Percentiles rank a stretch among this genome's conserved stretches.
Evolutionary conservation across 2,329 filamentous ascomycete genomes (phyloP).

Genomic region (Clarireedia homoeocarpa): DNA sequence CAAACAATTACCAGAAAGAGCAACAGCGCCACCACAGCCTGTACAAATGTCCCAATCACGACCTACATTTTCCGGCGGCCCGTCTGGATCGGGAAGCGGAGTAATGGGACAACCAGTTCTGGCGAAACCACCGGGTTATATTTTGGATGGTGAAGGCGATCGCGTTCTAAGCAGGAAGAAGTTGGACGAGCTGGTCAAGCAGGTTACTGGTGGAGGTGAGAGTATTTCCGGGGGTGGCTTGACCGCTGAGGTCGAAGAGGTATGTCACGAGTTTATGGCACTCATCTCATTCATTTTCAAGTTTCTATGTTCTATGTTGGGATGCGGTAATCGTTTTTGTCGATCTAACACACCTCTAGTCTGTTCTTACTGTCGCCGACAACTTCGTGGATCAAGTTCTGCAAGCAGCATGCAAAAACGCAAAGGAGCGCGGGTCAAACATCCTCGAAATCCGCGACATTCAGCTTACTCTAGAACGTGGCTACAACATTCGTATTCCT

Average conservation of each 20-base stretch:
- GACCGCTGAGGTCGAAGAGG: conserved; percentile 92
- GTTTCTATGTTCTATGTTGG: not conserved
- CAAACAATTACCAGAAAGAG: conserved; percentile 63
- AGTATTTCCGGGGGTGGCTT: conserved; percentile 66
- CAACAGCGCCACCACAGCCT: conserved; percentile 62
- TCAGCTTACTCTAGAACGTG: conserved; percentile 73
- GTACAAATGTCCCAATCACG: conserved; percentile 65
- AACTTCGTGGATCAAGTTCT: conserved; percentile 92
- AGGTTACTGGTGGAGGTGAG: conserved; percentile 76
- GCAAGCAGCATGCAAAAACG: conserved; percentile 77
- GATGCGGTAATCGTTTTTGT: not conserved
- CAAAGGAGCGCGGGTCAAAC: conserved; percentile 86
- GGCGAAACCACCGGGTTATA: conserved; percentile 71
- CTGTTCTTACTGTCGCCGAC: conserved; percentile 81
- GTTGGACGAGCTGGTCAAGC: conserved; percentile 86
- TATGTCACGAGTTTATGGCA: conserved; percentile 35
- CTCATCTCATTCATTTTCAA: not conserved
- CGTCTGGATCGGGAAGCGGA: conserved; percentile 66
- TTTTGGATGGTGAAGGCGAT: conserved; percentile 85
- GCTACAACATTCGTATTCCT: conserved; percentile 86
- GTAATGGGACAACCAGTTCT: conserved; percentile 85
- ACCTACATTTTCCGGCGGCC: conserved; percentile 76
- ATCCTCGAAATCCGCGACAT: conserved; percentile 84
- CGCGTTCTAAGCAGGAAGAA: conserved; percentile 97
- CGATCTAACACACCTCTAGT: conserved; percentile 41